Evolutionary conservation across 2,329 filamentous ascomycete species (phyloP), one percentile per base, ranked within the genome.

Genomic region (Kalaharituber pfeilii): DNA sequence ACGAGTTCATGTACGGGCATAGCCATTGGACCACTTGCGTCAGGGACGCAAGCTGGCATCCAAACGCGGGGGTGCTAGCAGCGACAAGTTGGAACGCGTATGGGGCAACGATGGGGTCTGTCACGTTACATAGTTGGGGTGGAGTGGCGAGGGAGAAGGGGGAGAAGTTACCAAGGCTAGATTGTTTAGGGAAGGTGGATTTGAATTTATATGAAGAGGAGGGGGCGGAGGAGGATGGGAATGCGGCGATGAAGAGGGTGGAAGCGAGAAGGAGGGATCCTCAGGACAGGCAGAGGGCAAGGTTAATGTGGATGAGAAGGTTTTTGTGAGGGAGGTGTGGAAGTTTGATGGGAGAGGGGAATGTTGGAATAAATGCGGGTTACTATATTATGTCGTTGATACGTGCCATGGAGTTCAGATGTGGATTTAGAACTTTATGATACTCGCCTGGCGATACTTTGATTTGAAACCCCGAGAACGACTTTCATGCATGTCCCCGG

Each of bases 21-120:
- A 70, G 72, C 0, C 69, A 71, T 8, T 89, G 84, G 83, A 76
- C 76, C 58, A 86, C 86, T 0, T 85, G 85, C 61, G 85, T 94
- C 20, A 75, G 88, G 29, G 88, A 95, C 71, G 86, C 84, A 22
- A 86, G 82, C 65, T 94, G 88, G 88, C 87, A 94, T 70, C 88
- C 88, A 0, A 82, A 75, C 60, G 85, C 83, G 1, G 86, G 87
- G 1, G 73, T 94, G 39, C 73, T 95, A 59, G 87, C 79, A 62
- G 56, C 60, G 51, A 62, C 57, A 11, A 56, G 57, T 33, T 61
- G 57, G 56, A 54, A 54, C 26, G 57, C 56, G 11, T 55, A 52
- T n/a, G 26, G 27, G 15, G 7, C 15, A 13, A 22, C 30, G 2
- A 44, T 22, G 30, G 53, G 53, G 30, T 51, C 11, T 39, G 26